A percentile compares a stretch with the other conserved stretches of the same genome.
Evolutionary conservation across 352 stramenopile species (phyloP).

Genomic region (Pythium sp.): DNA sequence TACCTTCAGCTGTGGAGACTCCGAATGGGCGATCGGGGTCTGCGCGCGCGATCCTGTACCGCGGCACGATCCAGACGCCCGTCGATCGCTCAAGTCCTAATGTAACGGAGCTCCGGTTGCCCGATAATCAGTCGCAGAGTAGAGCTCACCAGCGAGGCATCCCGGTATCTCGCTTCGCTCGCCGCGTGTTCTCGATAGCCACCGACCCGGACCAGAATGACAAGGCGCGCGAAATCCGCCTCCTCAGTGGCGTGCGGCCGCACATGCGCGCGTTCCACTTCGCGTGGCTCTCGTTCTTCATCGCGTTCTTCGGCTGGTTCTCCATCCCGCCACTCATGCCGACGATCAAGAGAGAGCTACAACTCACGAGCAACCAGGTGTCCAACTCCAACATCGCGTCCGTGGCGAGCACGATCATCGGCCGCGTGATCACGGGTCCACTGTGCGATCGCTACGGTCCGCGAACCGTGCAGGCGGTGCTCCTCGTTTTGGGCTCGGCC

Average conservation of each 20-base stretch:
- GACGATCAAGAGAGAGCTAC: slow-evolving; percentile 87
- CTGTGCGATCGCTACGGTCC: slow-evolving; percentile 92
- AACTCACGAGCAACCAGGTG: slow-evolving; percentile 84
- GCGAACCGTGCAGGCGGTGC: slow-evolving; percentile 68
- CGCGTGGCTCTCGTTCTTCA: slow-evolving; percentile 92
- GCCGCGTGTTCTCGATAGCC: slow-evolving; percentile 11
- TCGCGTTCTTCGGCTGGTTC: slow-evolving; percentile 95
- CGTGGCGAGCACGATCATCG: slow-evolving; percentile 88
- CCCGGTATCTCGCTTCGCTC: background rate
- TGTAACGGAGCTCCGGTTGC: slow-evolving; percentile 3
- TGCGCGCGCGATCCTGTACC: background rate
- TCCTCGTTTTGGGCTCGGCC: slow-evolving; percentile 82
- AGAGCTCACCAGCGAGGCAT: background rate
- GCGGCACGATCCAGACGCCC: slow-evolving; percentile 11
- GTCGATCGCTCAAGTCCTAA: background rate
- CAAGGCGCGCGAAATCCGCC: slow-evolving; percentile 53
- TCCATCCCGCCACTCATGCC: slow-evolving; percentile 91
- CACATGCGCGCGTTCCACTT: slow-evolving; percentile 95
- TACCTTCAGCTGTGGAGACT: background rate
- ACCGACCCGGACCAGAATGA: slow-evolving; percentile 29
- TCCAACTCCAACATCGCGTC: slow-evolving; percentile 89
- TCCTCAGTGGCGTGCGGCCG: slow-evolving; percentile 60
- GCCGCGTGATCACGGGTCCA: slow-evolving; percentile 87
- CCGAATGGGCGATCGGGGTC: background rate
- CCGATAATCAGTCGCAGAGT: background rate